Base-by-base conservation (phyloP, 768 basidiomycete species). In the Auricularia sp. region DNA sequence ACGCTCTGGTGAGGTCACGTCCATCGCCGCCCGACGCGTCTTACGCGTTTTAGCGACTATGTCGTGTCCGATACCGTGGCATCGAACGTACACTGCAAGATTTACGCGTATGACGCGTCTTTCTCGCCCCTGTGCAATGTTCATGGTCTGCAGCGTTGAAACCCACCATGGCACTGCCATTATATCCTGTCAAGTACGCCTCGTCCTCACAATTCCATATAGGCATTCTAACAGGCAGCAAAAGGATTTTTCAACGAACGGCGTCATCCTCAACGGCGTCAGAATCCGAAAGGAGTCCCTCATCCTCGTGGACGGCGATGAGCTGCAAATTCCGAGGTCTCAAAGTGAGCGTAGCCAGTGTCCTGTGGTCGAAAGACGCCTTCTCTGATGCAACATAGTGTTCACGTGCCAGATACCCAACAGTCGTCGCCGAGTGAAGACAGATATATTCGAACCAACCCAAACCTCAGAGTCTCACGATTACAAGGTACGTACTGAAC, bases 191-290 rank as follows among this genome's bases (percentile, higher is more conserved):
- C 86, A 91, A 76, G 90, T 90, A 71, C 23, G 70, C 36, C 61
- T 51, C 47, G 43, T 14, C 14, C 11, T 18, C 23, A 6, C 16
- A 62, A 63, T n/a, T 54, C 11, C 4, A 7, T 54, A 29, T 64
- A 47, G 61, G 61, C 36, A 3, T 62, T 47, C 47, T 64, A 1
- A 21, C 3, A 6, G 6, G 47, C 21, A 8, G 23, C 33, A 8
- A 61, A 66, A 91, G 90, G 91, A 92, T 72, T 43, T 84, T 33
- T 93, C 91, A 1, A 84, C 87, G 21, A 92, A 93, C 66, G 91
- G 91, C 1, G 75, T 91, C 43, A 72, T 81, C 36, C 77, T 91
- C 59, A 93, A 93, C 68, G 85, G 82, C 0, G 82, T 88, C 69
- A 80, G 80, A 60, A 84, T 92, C 44, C 80, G 81, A 61, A 90